Conservation (phyloP, 2,329 filamentous ascomycete species). For the Talaromyces marneffei region DNA sequence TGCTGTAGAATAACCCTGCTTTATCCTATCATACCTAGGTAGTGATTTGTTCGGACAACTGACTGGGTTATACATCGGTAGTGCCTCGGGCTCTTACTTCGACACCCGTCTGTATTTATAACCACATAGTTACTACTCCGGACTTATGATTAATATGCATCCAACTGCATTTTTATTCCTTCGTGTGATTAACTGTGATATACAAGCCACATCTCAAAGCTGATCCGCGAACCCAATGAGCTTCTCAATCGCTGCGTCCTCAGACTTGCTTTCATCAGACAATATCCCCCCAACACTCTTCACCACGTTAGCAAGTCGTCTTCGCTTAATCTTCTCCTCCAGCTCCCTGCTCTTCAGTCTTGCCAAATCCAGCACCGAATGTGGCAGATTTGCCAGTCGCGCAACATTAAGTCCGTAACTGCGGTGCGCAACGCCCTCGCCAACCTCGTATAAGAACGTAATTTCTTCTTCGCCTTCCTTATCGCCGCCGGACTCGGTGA, state of each 20-base stretch:
- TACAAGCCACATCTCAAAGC: constrained; percentile 1
- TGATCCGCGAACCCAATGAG: constrained; percentile 18
- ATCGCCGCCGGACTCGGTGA: constrained; percentile 51
- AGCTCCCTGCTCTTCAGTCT: constrained; percentile 72
- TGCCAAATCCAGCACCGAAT: constrained; percentile 70
- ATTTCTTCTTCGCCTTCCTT: constrained; percentile 65
- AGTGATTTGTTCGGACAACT: neutral
- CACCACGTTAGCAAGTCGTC: constrained; percentile 48
- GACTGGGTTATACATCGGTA: too few relatives aligned
- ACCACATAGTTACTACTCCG: too few relatives aligned
- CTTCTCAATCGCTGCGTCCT: constrained; percentile 24
- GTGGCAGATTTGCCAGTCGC: constrained; percentile 72
- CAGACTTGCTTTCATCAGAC: constrained; percentile 1
- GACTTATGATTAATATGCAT: neutral
- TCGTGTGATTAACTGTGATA: neutral
- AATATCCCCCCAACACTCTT: constrained; percentile 25
- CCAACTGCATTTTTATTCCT: neutral
- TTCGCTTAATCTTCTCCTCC: constrained; percentile 64
- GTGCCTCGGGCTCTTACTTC: too few relatives aligned
- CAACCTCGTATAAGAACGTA: constrained; percentile 91
- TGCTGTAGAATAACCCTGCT: neutral
- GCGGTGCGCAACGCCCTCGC: constrained; percentile 83
- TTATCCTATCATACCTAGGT: neutral
- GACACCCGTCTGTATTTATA: too few relatives aligned
- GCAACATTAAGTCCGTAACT: constrained; percentile 95